Evolutionary conservation across 2,329 filamentous ascomycete genomes (phyloP).

Genomic region (Elsinoe batatas): DNA sequence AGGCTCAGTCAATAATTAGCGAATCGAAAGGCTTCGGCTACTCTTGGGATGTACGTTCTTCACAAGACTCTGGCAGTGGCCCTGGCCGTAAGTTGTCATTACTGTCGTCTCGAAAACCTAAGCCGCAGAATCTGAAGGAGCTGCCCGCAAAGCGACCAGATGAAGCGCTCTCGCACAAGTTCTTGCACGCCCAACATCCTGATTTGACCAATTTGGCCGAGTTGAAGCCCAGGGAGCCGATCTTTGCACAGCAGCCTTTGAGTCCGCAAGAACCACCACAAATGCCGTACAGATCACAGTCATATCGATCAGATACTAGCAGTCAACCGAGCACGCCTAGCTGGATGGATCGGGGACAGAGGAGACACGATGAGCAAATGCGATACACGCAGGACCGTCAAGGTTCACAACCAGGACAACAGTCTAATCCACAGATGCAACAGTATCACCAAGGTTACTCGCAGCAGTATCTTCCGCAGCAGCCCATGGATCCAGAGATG

Average conservation of each 20-base stretch:
- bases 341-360: conserved; percentile 1
- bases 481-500: neutral
- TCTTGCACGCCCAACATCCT: conserved; percentile 1
- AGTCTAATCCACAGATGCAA: neutral
- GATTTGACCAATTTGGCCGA: neutral
- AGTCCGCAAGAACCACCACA: neutral
- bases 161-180: conserved; percentile 5
- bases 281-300: neutral
- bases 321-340: conserved; percentile 1
- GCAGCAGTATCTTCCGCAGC: neutral
- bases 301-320: neutral
- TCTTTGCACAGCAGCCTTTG: conserved; percentile 1
- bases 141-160: conserved; percentile 1
- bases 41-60: conserved; percentile 9
- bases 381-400: conserved; percentile 1
- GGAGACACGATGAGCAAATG: conserved; percentile 3
- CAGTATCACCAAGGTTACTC: neutral
- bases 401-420: neutral
- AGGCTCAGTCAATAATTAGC: conserved; percentile 3
- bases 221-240: neutral
- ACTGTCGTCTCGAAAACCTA: neutral
- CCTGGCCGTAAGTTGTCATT: conserved; percentile 9
- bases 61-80: conserved; percentile 2
- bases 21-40: neutral
- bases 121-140: conserved; percentile 1